phyloP scores from a whole-genome alignment of 306 rosid genomes.

The Quercus wislizeni region DNA sequence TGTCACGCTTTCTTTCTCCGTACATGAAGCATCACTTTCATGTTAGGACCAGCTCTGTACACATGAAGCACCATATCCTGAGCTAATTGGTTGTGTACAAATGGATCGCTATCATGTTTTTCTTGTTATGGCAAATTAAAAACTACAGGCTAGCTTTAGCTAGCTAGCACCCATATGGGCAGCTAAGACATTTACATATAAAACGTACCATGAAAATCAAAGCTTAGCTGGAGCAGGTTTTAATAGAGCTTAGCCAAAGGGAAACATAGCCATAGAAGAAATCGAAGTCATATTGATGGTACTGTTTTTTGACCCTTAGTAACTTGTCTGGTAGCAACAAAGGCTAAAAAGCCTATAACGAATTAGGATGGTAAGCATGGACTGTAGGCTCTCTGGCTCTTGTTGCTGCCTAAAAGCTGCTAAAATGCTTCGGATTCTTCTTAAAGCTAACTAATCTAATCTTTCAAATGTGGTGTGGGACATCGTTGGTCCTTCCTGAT shows the following conservation, averaged over 20 bases:
- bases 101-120: neutral
- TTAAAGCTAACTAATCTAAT: constrained; percentile 23
- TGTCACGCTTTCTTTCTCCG: no score
- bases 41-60: neutral
- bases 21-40: neutral
- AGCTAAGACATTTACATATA: constrained; percentile 32
- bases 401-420: constrained; percentile 41
- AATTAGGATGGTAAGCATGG: constrained; percentile 24
- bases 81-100: neutral
- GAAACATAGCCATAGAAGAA: constrained; percentile 30
- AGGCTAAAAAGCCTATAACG: constrained; percentile 19
- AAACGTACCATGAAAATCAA: constrained; percentile 46
- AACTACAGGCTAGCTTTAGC: neutral
- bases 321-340: constrained; percentile 38
- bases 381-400: constrained; percentile 30
- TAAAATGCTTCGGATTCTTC: constrained; percentile 67
- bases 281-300: constrained; percentile 20
- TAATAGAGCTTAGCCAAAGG: constrained; percentile 42
- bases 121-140: neutral
- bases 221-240: constrained; percentile 42
- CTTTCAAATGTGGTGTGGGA: constrained; percentile 38
- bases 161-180: neutral
- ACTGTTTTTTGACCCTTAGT: constrained; percentile 37
- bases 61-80: neutral
- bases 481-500: constrained; percentile 37